Percentiles rank a stretch among this genome's conserved stretches.
These are phyloP conservation scores for Saturnispora sekii DNA, from an alignment of 805 yeast species.

Conservation along the genomic window DNA sequence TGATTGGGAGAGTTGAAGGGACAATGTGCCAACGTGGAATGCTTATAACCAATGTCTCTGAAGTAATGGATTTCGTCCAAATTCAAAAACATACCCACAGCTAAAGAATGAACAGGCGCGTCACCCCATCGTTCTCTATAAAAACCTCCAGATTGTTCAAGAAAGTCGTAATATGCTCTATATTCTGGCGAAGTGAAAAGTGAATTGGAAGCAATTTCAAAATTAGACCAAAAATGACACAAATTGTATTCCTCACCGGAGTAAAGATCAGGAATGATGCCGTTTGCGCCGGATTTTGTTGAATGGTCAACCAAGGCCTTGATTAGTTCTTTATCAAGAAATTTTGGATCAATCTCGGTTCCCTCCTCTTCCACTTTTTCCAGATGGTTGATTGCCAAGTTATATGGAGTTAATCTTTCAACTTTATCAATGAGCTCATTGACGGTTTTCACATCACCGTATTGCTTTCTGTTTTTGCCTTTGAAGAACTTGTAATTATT, in stretches of 20 bases:
- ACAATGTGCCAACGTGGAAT: slow-evolving; percentile 75
- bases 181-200: slow-evolving; percentile 60
- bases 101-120: slow-evolving; percentile 89
- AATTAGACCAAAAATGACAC: slow-evolving; percentile 90
- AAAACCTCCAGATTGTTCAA: slow-evolving; percentile 75
- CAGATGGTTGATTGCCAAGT: slow-evolving; percentile 13
- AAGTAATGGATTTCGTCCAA: slow-evolving; percentile 75
- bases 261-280: slow-evolving; percentile 42
- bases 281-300: slow-evolving; percentile 24
- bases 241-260: slow-evolving; percentile 62
- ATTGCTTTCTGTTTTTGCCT: slow-evolving; percentile 25
- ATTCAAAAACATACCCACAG: slow-evolving; percentile 65
- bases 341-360: slow-evolving; percentile 1
- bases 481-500: slow-evolving; percentile 29
- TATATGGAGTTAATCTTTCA: slow-evolving; percentile 20
- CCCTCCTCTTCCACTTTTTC: not conserved
- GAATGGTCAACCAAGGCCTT: slow-evolving; percentile 32
- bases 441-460: slow-evolving; percentile 17
- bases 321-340: slow-evolving; percentile 26
- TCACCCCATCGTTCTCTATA: slow-evolving; percentile 96
- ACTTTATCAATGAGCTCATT: slow-evolving; percentile 22
- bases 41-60: slow-evolving; percentile 85
- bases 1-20: slow-evolving; percentile 59
- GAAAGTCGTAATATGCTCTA: slow-evolving; percentile 51
- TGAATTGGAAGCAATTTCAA: slow-evolving; percentile 81